Conservation (phyloP, 352 stramenopile genomes). For the Globisporangium nagaii region DNA sequence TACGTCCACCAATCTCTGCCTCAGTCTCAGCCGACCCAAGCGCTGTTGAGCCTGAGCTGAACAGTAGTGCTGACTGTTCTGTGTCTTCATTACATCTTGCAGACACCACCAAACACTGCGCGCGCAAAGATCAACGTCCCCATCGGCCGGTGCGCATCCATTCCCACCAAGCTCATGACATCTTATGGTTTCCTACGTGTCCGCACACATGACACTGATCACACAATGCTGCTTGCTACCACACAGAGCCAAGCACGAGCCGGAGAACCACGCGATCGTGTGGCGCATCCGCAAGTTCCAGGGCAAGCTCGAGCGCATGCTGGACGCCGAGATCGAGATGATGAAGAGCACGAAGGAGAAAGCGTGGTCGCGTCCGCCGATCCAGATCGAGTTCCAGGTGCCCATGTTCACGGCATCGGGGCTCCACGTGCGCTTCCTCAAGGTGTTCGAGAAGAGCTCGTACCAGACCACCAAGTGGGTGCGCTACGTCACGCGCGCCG, state of each 20-base stretch:
- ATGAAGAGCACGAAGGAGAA: constrained; percentile 96
- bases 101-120: constrained; percentile 94
- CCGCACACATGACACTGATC: too few species aligned
- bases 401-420: constrained; percentile 98
- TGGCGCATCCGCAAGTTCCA: constrained; percentile 97
- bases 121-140: constrained; percentile 94
- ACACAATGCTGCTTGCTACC: not conserved
- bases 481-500: constrained; percentile 96
- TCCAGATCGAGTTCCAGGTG: constrained; percentile 97
- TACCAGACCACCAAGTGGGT: constrained; percentile 99
- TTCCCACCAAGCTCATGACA: too few species aligned
- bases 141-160: constrained; percentile 64
- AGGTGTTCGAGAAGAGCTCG: constrained; percentile 98
- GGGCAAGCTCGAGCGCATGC: constrained; percentile 92
- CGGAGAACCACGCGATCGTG: constrained; percentile 97
- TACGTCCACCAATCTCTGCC: constrained; percentile 15
- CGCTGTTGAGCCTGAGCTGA: too few species aligned
- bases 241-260: constrained; percentile 96
- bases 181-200: too few species aligned
- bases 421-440: constrained; percentile 97
- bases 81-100: not conserved
- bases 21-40: not conserved
- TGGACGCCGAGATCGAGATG: constrained; percentile 96
- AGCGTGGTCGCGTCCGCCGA: constrained; percentile 93
- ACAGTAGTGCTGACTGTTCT: not conserved